These are phyloP conservation scores for Tylopilus orsonianus DNA, from an alignment of 1,284 basidiomycete species.

Conservation along the genomic window DNA sequence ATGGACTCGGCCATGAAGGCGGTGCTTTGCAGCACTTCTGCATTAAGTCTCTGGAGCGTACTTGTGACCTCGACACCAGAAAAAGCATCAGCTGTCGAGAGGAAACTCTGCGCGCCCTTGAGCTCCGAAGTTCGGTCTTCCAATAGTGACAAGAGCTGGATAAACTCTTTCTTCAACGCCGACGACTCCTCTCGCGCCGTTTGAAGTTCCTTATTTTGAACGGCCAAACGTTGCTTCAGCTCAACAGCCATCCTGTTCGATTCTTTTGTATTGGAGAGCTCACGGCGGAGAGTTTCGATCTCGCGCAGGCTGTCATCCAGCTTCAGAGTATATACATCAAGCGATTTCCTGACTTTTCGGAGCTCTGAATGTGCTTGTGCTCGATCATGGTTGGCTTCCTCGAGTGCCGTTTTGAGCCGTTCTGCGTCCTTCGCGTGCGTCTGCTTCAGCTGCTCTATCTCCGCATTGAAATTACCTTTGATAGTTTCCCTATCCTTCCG, in stretches of 20 bases:
- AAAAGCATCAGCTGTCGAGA: conserved; percentile 32
- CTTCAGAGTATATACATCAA: conserved; percentile 22
- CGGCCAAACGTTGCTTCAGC: conserved; percentile 21
- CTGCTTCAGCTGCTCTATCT: conserved; percentile 28
- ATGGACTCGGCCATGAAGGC: conserved; percentile 38
- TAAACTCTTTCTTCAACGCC: conserved; percentile 30
- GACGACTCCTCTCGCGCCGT: conserved; percentile 33
- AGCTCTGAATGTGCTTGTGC: conserved; percentile 24
- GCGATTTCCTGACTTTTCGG: conserved; percentile 17
- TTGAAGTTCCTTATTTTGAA: conserved; percentile 22
- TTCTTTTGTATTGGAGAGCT: conserved; percentile 22
- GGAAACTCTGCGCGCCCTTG: conserved; percentile 38
- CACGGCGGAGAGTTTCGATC: conserved; percentile 16
- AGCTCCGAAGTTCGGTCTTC: conserved; percentile 36
- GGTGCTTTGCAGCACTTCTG: conserved; percentile 37
- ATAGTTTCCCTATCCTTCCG: conserved; percentile 28
- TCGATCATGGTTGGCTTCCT: conserved; percentile 27
- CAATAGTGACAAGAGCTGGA: conserved; percentile 27
- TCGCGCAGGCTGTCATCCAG: conserved; percentile 23
- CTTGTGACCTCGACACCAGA: conserved; percentile 35
- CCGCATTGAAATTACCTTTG: conserved; percentile 13
- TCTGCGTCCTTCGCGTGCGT: conserved; percentile 23
- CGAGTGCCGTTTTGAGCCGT: conserved; percentile 19
- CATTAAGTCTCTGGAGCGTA: conserved; percentile 35
- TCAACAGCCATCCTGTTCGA: conserved; percentile 13